These are phyloP conservation scores for Tuber indicum DNA, from an alignment of 495 filamentous ascomycete species.

Conservation along the genomic window DNA sequence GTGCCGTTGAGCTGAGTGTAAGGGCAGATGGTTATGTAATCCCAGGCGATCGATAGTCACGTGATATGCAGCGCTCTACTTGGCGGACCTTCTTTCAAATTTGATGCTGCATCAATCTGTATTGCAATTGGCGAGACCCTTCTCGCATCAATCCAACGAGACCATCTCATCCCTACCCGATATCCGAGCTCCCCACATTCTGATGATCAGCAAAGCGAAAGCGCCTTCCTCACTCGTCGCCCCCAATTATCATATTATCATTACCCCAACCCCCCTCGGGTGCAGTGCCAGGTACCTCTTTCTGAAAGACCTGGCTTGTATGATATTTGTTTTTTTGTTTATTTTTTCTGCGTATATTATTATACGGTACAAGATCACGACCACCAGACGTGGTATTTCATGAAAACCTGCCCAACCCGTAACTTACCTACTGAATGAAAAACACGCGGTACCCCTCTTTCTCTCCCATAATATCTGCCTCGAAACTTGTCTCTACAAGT, in stretches of 20 bases:
- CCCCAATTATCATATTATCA: background rate
- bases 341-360: background rate
- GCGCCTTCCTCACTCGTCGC: background rate
- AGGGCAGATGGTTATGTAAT: background rate
- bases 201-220: background rate
- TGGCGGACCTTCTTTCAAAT: background rate
- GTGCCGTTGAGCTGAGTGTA: background rate
- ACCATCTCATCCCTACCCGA: background rate
- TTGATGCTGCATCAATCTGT: background rate
- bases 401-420: background rate
- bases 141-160: background rate
- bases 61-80: background rate
- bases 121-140: background rate
- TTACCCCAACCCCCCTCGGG: background rate
- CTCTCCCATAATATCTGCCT: background rate
- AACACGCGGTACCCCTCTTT: background rate
- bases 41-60: background rate
- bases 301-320: background rate
- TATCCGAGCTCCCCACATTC: background rate
- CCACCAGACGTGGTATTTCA: background rate
- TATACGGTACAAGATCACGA: background rate
- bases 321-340: too few relatives aligned
- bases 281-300: background rate
- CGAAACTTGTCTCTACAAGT: background rate
- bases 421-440: background rate